A percentile compares a stretch with the other conserved stretches of the same genome.
Evolutionary conservation across 169 alveolate species (phyloP).

Genomic region (Eimeria tenella): DNA sequence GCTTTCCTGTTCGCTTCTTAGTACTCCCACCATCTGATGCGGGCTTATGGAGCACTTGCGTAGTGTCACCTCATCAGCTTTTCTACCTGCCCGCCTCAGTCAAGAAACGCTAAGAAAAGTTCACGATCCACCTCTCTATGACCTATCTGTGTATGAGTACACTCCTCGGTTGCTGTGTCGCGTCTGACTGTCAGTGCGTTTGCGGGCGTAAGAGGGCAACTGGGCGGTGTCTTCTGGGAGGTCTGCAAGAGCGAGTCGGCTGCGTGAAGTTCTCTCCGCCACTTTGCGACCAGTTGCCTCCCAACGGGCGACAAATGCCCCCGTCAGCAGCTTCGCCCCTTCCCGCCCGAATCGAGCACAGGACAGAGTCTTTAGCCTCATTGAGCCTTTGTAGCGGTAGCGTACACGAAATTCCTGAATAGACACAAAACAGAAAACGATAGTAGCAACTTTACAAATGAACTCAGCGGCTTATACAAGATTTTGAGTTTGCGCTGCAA

Average conservation of each 20-base stretch:
- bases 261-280: constrained; percentile 83
- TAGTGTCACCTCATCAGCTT: not conserved
- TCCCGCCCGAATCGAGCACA: constrained; percentile 82
- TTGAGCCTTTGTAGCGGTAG: constrained; percentile 85
- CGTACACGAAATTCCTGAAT: constrained; percentile 84
- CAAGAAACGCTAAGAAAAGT: not conserved
- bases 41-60: not conserved
- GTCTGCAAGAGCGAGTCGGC: constrained; percentile 75
- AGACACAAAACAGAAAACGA: not conserved
- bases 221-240: constrained; percentile 66
- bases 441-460: too few relatives aligned
- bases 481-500: too few relatives aligned
- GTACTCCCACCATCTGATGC: too few relatives aligned
- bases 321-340: constrained; percentile 82
- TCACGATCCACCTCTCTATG: not conserved
- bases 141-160: not conserved
- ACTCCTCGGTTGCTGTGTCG: not conserved
- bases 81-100: not conserved
- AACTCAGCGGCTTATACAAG: too few relatives aligned
- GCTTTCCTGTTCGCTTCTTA: too few relatives aligned
- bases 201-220: constrained; percentile 63
- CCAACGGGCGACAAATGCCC: constrained; percentile 84
- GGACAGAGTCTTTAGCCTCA: constrained; percentile 85
- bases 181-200: constrained; percentile 34
- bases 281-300: constrained; percentile 80